These are phyloP conservation scores for Penicillium sp. DNA, from an alignment of 2,329 filamentous ascomycete genomes.

Conservation along the genomic window DNA sequence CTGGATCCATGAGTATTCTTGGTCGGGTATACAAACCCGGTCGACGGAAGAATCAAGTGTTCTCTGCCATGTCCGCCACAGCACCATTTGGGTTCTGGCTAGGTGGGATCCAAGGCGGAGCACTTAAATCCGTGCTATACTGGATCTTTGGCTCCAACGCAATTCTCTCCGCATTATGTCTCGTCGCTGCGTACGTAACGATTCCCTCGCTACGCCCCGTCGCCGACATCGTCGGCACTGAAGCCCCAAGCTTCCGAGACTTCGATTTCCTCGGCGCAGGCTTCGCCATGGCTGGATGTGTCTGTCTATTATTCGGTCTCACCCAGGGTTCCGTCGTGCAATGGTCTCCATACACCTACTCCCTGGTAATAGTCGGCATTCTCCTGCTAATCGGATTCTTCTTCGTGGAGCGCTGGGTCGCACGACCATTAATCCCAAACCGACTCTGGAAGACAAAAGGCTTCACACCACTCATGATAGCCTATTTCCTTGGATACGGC, in stretches of 20 bases:
- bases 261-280: constrained; percentile 37
- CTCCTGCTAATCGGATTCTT: constrained; percentile 43
- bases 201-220: constrained; percentile 31
- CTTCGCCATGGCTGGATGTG: constrained; percentile 25
- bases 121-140: constrained; percentile 29
- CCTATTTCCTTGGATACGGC: constrained; percentile 39
- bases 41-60: constrained; percentile 28
- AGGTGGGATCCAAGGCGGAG: constrained; percentile 40
- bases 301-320: constrained; percentile 51
- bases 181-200: constrained; percentile 31
- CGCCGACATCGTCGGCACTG: constrained; percentile 18
- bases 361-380: constrained; percentile 43
- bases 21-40: constrained; percentile 41
- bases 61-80: constrained; percentile 40
- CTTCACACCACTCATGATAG: constrained; percentile 36
- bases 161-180: constrained; percentile 30
- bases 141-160: constrained; percentile 42
- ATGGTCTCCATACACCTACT: constrained; percentile 46
- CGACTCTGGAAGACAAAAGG: constrained; percentile 38
- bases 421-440: constrained; percentile 42
- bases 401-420: constrained; percentile 40
- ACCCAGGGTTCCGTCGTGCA: constrained; percentile 47
- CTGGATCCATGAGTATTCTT: constrained; percentile 44
- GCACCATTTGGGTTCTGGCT: constrained; percentile 41
- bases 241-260: constrained; percentile 21